Base-by-base conservation (phyloP, 768 basidiomycete species). In the Boletellus ananas region DNA sequence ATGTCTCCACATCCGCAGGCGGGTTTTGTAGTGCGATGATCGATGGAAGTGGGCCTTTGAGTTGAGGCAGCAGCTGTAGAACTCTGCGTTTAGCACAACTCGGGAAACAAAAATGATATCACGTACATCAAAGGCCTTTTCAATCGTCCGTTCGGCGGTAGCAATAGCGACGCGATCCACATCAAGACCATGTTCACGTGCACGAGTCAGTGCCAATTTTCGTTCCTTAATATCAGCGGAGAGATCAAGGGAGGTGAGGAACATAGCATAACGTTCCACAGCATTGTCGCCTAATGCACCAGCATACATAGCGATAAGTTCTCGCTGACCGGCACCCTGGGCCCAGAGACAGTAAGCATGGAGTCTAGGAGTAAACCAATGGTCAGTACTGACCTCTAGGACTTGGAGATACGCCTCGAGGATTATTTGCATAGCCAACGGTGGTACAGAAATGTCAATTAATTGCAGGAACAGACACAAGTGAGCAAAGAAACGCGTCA, bases 401-500 rank as follows among this genome's bases (percentile, higher is more conserved):
- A 94, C 87, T 52, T 81, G 81, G 6, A 97, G 79, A 63, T 98
- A 99, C 0, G 87, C 82, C 62, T 95, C 89, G 23, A 98, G 71
- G 45, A 99, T 90, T 27, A 79, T 70, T 61, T 95, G 91, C 0
- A 82, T 85, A 0, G 90, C 81, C 12, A 81, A 67, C 2, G 85
- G 82, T 0, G 94, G 87, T 0, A 91, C 79, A 0, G 81, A 65
- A 33, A 85, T 70, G 43, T 87, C 85, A 33, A 96, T 87, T 70
- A 92, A 81, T 54, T 88, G 84, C 4, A 96, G 76, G 70, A 85
- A 92, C 27, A 98, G 81, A 56, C 91, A 91, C 20, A 98, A 72
- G 62, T 99, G 95, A 0, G 94, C 87, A 61, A 95, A 96, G 72
- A 98, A 99, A 4, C 94, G 85, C 39, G 81, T 83, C 75, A 90